phyloP scores from a whole-genome alignment of 106 monocot genomes.

The Posidonia australis region DNA sequence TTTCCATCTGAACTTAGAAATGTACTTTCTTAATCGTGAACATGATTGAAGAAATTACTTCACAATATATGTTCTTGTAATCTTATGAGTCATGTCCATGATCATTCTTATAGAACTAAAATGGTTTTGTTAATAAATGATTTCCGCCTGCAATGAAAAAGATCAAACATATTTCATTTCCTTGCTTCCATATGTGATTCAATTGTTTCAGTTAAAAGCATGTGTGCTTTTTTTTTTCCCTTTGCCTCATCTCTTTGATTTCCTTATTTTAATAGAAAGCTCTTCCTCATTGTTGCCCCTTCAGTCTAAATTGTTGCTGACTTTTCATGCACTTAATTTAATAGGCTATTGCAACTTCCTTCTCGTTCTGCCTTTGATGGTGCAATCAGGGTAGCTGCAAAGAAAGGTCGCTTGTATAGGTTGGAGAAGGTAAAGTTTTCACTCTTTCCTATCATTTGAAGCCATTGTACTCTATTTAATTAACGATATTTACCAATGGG shows the following conservation, averaged over 20 bases:
- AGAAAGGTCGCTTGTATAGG: slow-evolving; percentile 11
- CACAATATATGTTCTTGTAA: too few relatives aligned
- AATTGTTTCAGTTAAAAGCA: not conserved
- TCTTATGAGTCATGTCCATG: too few relatives aligned
- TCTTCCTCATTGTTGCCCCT: not conserved
- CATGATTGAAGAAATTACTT: too few relatives aligned
- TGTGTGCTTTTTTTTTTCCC: not conserved
- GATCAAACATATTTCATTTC: not conserved
- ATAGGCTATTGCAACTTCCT: slow-evolving; percentile 18
- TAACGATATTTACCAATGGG: not conserved
- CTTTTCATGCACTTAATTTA: not conserved
- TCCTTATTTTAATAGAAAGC: not conserved
- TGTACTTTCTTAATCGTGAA: too few relatives aligned
- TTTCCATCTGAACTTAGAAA: too few relatives aligned
- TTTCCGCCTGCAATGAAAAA: too few relatives aligned
- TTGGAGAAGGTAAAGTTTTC: slow-evolving; percentile 8
- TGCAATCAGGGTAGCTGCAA: not conserved
- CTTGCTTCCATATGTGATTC: not conserved
- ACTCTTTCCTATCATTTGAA: not conserved
- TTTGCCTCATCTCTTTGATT: not conserved
- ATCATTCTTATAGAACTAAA: too few relatives aligned
- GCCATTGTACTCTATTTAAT: not conserved
- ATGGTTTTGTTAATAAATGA: too few relatives aligned
- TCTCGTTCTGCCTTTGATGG: slow-evolving; percentile 14
- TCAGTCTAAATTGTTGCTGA: not conserved